phyloP scores from a whole-genome alignment of 768 basidiomycete genomes.

The Suillus tomentosus region DNA sequence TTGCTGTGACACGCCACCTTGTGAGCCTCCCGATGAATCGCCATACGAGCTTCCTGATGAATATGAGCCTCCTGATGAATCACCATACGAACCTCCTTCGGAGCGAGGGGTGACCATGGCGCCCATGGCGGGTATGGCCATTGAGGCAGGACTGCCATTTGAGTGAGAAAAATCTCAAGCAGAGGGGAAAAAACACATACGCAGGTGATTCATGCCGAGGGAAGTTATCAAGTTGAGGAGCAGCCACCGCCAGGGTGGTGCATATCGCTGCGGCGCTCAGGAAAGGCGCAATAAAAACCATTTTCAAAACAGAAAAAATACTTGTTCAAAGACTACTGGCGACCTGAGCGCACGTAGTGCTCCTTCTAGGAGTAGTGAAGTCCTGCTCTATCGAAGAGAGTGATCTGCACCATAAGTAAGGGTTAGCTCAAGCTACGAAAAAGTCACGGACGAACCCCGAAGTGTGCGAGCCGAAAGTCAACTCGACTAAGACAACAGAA shows the following conservation, averaged over 20 bases:
- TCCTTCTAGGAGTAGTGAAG: constrained; percentile 61
- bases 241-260: constrained; percentile 51
- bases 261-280: constrained; percentile 56
- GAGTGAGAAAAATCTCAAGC: constrained; percentile 1
- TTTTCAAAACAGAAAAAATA: constrained; percentile 44
- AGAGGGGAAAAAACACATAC: constrained; percentile 3
- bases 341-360: constrained; percentile 48
- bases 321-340: constrained; percentile 49
- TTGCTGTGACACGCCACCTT: background rate
- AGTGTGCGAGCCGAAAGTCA: constrained; percentile 59
- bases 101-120: constrained; percentile 4
- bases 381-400: constrained; percentile 73
- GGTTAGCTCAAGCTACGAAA: constrained; percentile 13
- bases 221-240: constrained; percentile 41
- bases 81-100: constrained; percentile 1
- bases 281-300: constrained; percentile 61
- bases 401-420: constrained; percentile 44
- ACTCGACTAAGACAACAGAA: constrained; percentile 57
- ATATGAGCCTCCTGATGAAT: constrained; percentile 9
- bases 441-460: constrained; percentile 43
- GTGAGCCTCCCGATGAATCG: constrained; percentile 8
- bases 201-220: background rate
- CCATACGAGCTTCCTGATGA: constrained; percentile 6
- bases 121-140: constrained; percentile 3
- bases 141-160: constrained; percentile 1